Evolutionary conservation across 192 early-diverging fungal genomes (phyloP).

Genomic region (Rhizoclosmatium sp.): DNA sequence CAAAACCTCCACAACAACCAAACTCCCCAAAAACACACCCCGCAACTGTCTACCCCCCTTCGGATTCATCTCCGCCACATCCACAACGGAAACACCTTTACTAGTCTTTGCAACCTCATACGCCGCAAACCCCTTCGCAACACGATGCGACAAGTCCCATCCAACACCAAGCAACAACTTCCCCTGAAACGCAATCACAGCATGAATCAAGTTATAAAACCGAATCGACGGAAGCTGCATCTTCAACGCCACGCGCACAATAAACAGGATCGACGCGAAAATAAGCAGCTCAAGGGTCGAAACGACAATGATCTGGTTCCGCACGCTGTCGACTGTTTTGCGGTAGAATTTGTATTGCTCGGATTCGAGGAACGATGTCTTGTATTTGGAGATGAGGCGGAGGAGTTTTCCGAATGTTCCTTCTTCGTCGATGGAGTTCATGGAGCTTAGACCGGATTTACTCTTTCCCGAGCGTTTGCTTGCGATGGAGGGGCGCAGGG

Average conservation of each 20-base stretch:
- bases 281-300: background rate
- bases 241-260: background rate
- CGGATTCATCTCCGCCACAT: background rate
- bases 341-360: background rate
- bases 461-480: background rate
- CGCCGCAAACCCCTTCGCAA: slow-evolving; percentile 12
- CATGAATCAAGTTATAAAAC: slow-evolving; percentile 18
- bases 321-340: background rate
- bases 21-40: background rate
- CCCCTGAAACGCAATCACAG: slow-evolving; percentile 11
- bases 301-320: slow-evolving; percentile 3
- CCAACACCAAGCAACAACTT: background rate
- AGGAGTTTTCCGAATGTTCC: background rate
- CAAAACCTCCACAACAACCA: background rate
- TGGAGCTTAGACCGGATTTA: background rate
- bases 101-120: background rate
- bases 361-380: background rate
- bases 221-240: background rate
- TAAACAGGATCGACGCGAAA: background rate
- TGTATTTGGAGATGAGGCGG: background rate
- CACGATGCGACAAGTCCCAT: background rate
- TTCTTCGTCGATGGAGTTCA: background rate
- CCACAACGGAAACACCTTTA: background rate
- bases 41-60: background rate
- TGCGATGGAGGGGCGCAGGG: slow-evolving; percentile 39